A percentile compares a stretch with the other conserved stretches of the same genome.
Evolutionary conservation across 208 protist genomes (phyloP).

Genomic region (Leishmania major): DNA sequence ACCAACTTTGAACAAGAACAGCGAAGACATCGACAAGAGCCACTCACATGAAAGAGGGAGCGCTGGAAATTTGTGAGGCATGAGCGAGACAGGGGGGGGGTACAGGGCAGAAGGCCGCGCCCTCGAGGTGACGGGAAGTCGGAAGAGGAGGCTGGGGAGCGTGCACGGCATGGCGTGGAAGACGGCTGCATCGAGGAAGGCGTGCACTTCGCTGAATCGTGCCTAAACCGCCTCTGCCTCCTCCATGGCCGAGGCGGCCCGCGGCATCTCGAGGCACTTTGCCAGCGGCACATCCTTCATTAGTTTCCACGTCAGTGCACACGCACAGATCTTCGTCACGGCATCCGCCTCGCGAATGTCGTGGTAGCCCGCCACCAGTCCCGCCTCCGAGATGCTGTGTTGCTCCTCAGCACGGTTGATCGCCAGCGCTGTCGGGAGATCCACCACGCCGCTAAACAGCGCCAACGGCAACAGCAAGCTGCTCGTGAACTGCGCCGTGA

Average conservation of each 20-base stretch:
- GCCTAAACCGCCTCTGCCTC: constrained; percentile 43
- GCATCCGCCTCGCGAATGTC: constrained; percentile 91
- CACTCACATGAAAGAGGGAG: neutral
- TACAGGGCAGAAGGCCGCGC: neutral
- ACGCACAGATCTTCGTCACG: constrained; percentile 88
- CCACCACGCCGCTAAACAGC: constrained; percentile 74
- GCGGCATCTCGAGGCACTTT: constrained; percentile 79
- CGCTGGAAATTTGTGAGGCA: neutral
- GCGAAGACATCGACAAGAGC: neutral
- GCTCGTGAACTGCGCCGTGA: constrained; percentile 93
- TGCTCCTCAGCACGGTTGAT: constrained; percentile 90
- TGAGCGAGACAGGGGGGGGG: neutral
- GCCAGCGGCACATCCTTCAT: constrained; percentile 78
- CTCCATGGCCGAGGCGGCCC: constrained; percentile 31
- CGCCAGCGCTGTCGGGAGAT: constrained; percentile 70
- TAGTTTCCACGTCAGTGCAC: constrained; percentile 74
- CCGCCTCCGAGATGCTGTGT: constrained; percentile 76
- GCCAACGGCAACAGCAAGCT: constrained; percentile 90
- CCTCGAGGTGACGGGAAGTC: neutral
- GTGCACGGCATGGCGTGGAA: neutral
- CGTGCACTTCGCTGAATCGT: neutral
- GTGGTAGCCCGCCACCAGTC: constrained; percentile 89
- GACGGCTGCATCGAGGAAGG: neutral
- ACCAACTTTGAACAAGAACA: neutral
- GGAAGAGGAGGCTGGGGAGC: neutral